phyloP scores from a whole-genome alignment of 371 early-diverging fungal species.

The Massospora cicadina region DNA sequence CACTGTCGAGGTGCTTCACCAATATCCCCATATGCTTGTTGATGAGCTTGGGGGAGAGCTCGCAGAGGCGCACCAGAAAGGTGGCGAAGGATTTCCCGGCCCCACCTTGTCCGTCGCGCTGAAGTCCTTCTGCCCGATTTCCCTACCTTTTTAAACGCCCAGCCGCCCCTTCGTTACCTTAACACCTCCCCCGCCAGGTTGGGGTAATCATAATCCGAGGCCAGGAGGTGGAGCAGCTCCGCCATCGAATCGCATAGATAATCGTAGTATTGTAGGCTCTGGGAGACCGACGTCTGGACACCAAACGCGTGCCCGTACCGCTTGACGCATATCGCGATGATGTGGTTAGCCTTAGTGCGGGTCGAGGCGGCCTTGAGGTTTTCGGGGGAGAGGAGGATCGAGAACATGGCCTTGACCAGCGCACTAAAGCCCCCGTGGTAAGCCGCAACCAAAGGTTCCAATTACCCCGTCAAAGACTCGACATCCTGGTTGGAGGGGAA shows the following conservation, averaged over 20 bases:
- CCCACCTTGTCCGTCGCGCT: slow-evolving; percentile 45
- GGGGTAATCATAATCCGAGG: slow-evolving; percentile 40
- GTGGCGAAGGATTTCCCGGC: slow-evolving; percentile 63
- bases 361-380: slow-evolving; percentile 8
- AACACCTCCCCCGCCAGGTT: slow-evolving; percentile 66
- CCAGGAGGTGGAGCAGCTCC: slow-evolving; percentile 47
- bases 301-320: slow-evolving; percentile 57
- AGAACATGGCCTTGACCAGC: neutral
- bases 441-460: neutral
- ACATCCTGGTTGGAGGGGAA: neutral
- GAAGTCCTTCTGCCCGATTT: slow-evolving; percentile 23
- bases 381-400: neutral
- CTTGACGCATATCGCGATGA: slow-evolving; percentile 34
- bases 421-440: neutral
- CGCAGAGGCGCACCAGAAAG: slow-evolving; percentile 69
- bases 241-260: slow-evolving; percentile 85
- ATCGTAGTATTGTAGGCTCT: slow-evolving; percentile 82
- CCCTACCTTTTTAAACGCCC: slow-evolving; percentile 15
- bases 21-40: slow-evolving; percentile 71
- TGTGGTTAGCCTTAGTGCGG: slow-evolving; percentile 13
- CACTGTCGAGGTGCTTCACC: slow-evolving; percentile 67
- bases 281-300: slow-evolving; percentile 59
- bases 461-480: neutral
- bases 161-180: slow-evolving; percentile 36
- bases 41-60: slow-evolving; percentile 55